Base-by-base conservation (phyloP, 2,329 filamentous ascomycete species). In the Alternaria conjuncta region DNA sequence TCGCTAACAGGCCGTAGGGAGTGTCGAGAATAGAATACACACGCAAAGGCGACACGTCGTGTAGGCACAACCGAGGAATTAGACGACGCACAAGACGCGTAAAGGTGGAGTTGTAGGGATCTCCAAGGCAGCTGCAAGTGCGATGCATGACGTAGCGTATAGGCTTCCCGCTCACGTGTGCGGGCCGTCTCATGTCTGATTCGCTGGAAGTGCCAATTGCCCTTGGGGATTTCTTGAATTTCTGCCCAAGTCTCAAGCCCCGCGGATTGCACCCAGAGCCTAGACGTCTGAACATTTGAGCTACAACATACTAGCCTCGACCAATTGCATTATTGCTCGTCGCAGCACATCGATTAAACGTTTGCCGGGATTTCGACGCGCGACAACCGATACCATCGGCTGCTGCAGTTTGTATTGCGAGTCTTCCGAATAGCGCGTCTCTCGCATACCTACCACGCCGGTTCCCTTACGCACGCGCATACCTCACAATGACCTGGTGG, bases 121-220 rank as follows among this genome's bases (percentile, higher is more conserved):
- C 70, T 68, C 70, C 75, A 75, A 77, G 73, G 75, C 72, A 78
- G 71, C 67, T 68, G 68, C 71, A 71, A 55, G 61, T 67, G 66
- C 63, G 51, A 67, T 77, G 72, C 74, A 78, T 79, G 77, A 79
- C 77, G 77, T 79, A 75, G 67, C 58, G 61, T 63, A 70, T 47
- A 66, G 63, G 46, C 63, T 54, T 66, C 65, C 57, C 65, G 62
- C 65, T 72, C 70, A 73, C 68, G 67, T 74, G 73, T 69, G 70
- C 70, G 71, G 74, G 67, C 63, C 64, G 23, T 65, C 66, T 63
- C 49, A 15, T 18, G 55, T 47, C 26, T 72, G 49, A 75, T 76
- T 75, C 60, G 72, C 63, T 60, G 64, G 60, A 64, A 55, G 61
- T 61, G 63, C 65, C 32, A 36, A 64, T 54, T 61, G 57, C 59